Conservation (phyloP, 768 basidiomycete species). For the Suillus tomentosus region DNA sequence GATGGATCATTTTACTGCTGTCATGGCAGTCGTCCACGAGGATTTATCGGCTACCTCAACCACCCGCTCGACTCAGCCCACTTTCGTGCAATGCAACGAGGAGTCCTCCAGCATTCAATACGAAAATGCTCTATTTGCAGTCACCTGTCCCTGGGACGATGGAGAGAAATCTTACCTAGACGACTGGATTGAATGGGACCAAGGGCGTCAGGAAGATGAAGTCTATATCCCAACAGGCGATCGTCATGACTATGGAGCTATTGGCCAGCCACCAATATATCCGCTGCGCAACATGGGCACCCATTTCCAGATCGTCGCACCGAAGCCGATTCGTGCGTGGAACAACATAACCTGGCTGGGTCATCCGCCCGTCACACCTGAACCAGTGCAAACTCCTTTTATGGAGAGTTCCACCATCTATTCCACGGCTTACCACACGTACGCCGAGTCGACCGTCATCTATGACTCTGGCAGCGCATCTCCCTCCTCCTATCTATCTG, state of each 20-base stretch:
- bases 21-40: not conserved
- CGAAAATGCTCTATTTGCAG: not conserved
- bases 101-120: not conserved
- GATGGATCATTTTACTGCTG: not conserved
- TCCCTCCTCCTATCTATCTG: not conserved
- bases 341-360: not conserved
- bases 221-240: not conserved
- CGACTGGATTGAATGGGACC: not conserved
- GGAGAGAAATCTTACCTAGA: not conserved
- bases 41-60: not conserved
- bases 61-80: not conserved
- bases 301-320: not conserved
- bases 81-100: not conserved
- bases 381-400: not conserved
- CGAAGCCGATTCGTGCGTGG: conserved; percentile 2
- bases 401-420: not conserved
- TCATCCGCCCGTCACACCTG: not conserved
- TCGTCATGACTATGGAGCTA: not conserved
- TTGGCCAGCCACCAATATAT: not conserved
- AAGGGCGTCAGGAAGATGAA: conserved; percentile 1
- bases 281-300: conserved; percentile 3
- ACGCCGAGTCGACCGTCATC: not conserved
- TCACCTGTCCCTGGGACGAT: not conserved
- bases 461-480: not conserved
- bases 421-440: no score